These are phyloP conservation scores for Fragaria iinumae DNA, from an alignment of 306 rosid species.

Conservation along the genomic window DNA sequence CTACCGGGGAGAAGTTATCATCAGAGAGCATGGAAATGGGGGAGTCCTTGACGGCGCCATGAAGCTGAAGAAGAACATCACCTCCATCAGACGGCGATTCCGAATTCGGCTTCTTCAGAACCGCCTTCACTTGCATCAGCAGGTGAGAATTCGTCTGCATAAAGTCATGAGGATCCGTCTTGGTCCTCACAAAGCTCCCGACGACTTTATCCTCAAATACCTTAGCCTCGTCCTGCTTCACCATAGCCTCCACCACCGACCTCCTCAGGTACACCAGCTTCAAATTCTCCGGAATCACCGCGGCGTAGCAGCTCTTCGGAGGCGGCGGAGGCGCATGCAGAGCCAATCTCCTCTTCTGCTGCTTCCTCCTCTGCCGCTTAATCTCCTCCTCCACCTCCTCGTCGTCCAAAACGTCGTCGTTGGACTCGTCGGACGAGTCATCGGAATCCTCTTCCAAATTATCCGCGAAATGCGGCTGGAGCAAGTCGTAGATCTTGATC, in stretches of 20 bases:
- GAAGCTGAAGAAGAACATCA: constrained; percentile 49
- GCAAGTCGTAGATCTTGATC: constrained; percentile 52
- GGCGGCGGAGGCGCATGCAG: constrained; percentile 7
- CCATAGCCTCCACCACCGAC: constrained; percentile 58
- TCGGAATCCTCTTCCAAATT: constrained; percentile 32
- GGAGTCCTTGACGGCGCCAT: constrained; percentile 59
- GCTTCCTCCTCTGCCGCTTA: constrained; percentile 23
- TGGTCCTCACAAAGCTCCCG: constrained; percentile 76
- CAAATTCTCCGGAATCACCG: constrained; percentile 57
- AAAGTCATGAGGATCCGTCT: constrained; percentile 72
- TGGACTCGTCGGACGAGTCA: constrained; percentile 32
- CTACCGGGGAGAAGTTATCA: constrained; percentile 65
- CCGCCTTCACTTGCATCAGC: constrained; percentile 72
- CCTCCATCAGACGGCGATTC: constrained; percentile 25
- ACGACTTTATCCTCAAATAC: constrained; percentile 59
- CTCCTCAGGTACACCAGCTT: constrained; percentile 65
- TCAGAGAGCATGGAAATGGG: constrained; percentile 60
- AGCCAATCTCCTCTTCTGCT: constrained; percentile 24
- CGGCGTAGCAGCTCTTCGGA: constrained; percentile 65
- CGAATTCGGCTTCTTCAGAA: constrained; percentile 35
- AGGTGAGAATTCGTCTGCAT: constrained; percentile 75
- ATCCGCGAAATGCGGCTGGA: constrained; percentile 62
- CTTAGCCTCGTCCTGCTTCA: constrained; percentile 37
- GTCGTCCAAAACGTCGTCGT: constrained; percentile 19
- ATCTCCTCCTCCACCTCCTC: constrained; percentile 11